A percentile compares a stretch with the other conserved stretches of the same genome.
These are phyloP conservation scores for Hevea brasiliensis DNA, from an alignment of 345 rosid genomes.

Conservation along the genomic window DNA sequence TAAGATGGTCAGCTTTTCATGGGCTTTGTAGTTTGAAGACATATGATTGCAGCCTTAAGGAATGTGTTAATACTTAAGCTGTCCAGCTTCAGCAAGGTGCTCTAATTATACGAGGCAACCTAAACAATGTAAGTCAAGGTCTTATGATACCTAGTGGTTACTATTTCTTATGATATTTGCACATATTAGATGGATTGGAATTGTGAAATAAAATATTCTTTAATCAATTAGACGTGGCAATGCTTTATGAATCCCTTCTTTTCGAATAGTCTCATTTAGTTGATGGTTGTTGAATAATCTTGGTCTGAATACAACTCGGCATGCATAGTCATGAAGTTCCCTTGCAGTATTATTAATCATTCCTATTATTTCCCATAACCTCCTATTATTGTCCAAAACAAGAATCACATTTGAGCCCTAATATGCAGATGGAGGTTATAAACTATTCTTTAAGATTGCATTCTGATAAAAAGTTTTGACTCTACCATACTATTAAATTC, in stretches of 20 bases:
- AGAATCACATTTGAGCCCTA: neutral
- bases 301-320: conserved; percentile 3
- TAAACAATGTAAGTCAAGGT: neutral
- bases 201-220: neutral
- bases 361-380: neutral
- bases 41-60: neutral
- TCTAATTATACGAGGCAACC: neutral
- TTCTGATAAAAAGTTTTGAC: neutral
- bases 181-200: neutral
- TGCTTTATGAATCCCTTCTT: neutral
- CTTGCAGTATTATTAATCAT: neutral
- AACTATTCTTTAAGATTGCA: neutral
- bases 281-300: conserved; percentile 1
- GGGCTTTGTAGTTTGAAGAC: neutral
- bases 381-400: neutral
- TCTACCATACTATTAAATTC: too few relatives aligned
- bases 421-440: neutral
- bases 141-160: neutral
- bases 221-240: neutral
- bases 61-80: neutral
- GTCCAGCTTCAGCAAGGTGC: neutral
- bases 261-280: neutral
- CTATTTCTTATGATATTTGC: neutral
- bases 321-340: neutral
- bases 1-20: neutral